Base-by-base conservation (phyloP, 176 grass and related monocot species). In the Panicum miliaceum region DNA sequence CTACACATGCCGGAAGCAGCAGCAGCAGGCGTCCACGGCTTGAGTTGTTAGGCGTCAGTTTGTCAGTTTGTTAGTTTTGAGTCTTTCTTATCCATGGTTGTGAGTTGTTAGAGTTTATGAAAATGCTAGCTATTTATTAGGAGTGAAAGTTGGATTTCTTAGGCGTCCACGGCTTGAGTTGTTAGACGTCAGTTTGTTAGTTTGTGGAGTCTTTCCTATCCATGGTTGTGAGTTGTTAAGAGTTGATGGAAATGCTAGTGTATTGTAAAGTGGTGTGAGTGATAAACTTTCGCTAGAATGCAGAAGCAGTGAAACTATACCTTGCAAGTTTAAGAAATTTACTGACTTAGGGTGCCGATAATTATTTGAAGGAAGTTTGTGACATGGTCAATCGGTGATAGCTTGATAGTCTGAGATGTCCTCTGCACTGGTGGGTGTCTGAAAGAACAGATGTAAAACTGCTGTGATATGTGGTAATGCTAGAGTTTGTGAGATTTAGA, bases 321-420 rank as follows among this genome's bases (percentile, higher is more conserved):
- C 15, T 59, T 76, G 73, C 7, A 37, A 37, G 0, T 41, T 58
- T 59, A 12, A 25, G 52, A 37, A 40, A 36, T 75, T 35, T 53
- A 46, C 57, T 25, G 5, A 64, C 26, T 64, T 47, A 80, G 56
- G 67, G 8, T 15, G 25, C 74, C 37, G 12, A 25, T 6, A 80
- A 80, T 6, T 66, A 66, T 67, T 80, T 81, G 29, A 32, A 32
- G 29, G 12, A 66, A 66, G 18, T 65, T 65, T 50, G 26, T 51
- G 27, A 66, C 20, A 52, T 53, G 34, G 48, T 68, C 29, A 51
- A 65, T 51, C 4, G 16, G 19, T 80, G 4, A 50, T 66, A 68
- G 29, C 20, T 38, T 81, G 63, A 58, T 82, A 29, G 22, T 56
- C 19, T 71, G 51, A 82, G 25, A 46, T 73, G 18, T 61, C 38